Base-by-base conservation (phyloP, 768 basidiomycete genomes). In the Kwoniella europaea region DNA sequence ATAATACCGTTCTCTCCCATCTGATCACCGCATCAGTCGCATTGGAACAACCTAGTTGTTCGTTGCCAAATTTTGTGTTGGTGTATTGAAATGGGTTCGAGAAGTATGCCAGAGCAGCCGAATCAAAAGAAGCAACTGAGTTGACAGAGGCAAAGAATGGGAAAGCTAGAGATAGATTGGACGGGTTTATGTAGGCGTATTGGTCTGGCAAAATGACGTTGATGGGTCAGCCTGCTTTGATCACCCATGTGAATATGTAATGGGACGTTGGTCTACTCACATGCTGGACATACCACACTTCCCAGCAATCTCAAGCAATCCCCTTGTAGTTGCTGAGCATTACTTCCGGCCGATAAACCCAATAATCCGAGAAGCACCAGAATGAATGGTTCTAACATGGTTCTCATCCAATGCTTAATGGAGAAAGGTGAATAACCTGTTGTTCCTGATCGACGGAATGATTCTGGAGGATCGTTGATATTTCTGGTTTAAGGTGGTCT, bases 1-100 rank as follows among this genome's bases (percentile, higher is more conserved):
- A 84, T 20, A 82, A 60, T n/a, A 82, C 79, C 20, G 83, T 82
- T 67, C 82, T 69, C 67, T 79, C 74, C 63, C 74, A 84, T 29
- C 80, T 57, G 29, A 84, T 74, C 15, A 74, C 72, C 7, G 77
- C 78, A 7, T 50, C 65, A 0, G 72, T 75, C 4, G 81, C 81
- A 69, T 82, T 82, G 13, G 67, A 70, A 65, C 83, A 84, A 12
- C 82, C 83, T n/a, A 84, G 72, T 65, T 82, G 71, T 35, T 76
- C 68, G 16, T 55, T 69, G 2, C 68, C 63, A 54, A 82, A 82
- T 62, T 84, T 82, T 10, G 79, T 82, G 43, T 62, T 62, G 43
- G 74, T 66, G 62, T 72, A 82, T 64, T 84, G 76, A 64, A 72
- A 63, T 9, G 76, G 76, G 58, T 82, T 74, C 24, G 73, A 73